A percentile compares a stretch with the other conserved stretches of the same genome.
phyloP scores from a whole-genome alignment of 352 stramenopile genomes.

The Globisporangium paroecandrum region DNA sequence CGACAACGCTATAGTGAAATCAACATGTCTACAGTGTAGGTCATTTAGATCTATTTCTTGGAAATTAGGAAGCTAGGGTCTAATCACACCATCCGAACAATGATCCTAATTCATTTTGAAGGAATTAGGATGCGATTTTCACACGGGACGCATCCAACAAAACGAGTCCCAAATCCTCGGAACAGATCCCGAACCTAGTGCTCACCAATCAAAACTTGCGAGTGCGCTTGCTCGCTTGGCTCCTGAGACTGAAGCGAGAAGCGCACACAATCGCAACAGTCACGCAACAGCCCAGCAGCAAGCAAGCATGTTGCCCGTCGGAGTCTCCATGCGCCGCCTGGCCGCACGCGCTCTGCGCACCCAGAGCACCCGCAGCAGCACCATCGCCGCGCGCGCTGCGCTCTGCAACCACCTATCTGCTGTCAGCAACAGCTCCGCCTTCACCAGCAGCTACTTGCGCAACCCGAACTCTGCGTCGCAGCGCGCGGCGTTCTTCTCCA shows the following conservation, averaged over 20 bases:
- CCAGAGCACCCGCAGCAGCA: conserved; percentile 1
- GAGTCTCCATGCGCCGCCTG: conserved; percentile 27
- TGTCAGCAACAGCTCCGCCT: conserved; percentile 37
- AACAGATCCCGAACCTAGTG: conserved; percentile 16
- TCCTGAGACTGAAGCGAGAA: conserved; percentile 5
- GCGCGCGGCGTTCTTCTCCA: conserved; percentile 12
- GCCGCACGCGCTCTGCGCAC: conserved; percentile 16
- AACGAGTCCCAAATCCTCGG: conserved; percentile 8
- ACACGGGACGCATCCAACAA: background rate
- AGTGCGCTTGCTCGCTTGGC: background rate
- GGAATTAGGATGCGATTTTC: background rate
- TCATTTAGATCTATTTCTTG: no score
- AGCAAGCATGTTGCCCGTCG: conserved; percentile 26
- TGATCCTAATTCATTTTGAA: no score
- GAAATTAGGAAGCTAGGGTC: no score
- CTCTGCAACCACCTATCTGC: conserved; percentile 21
- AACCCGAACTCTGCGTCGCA: conserved; percentile 44
- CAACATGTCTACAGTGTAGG: no score
- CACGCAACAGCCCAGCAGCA: conserved; percentile 14
- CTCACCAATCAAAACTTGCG: conserved; percentile 15
- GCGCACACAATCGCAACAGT: conserved; percentile 13
- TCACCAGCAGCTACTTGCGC: conserved; percentile 53
- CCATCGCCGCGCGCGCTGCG: conserved; percentile 7
- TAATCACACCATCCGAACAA: no score
- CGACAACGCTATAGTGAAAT: no score